A percentile compares a stretch with the other conserved stretches of the same genome.
These are phyloP conservation scores for Aspergillus ustus DNA, from an alignment of 2,329 filamentous ascomycete species.

Conservation along the genomic window DNA sequence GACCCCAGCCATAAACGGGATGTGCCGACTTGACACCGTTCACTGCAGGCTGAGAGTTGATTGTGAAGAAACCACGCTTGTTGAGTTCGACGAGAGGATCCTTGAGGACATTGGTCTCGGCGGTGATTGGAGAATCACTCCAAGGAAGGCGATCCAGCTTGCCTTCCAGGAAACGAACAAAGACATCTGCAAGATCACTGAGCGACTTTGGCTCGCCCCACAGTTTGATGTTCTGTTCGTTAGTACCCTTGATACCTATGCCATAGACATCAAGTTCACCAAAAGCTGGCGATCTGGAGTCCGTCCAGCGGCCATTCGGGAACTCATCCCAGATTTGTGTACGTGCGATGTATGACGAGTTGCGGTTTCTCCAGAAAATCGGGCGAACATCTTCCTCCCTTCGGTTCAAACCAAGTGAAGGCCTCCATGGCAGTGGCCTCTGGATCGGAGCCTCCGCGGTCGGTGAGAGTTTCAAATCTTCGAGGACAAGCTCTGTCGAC, in stretches of 20 bases:
- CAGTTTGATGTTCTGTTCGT: constrained; percentile 91
- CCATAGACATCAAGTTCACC: constrained; percentile 94
- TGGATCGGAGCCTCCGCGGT: constrained; percentile 77
- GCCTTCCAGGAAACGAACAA: constrained; percentile 82
- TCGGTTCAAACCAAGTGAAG: constrained; percentile 85
- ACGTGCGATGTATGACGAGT: constrained; percentile 91
- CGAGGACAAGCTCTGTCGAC: constrained; percentile 89
- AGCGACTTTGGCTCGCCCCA: constrained; percentile 87
- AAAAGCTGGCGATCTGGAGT: constrained; percentile 93
- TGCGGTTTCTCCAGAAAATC: constrained; percentile 98
- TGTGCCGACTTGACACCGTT: constrained; percentile 88
- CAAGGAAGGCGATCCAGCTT: constrained; percentile 84
- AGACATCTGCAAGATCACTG: constrained; percentile 79
- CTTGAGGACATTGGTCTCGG: constrained; percentile 79
- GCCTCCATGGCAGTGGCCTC: constrained; percentile 93
- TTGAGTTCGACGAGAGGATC: constrained; percentile 80
- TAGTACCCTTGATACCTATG: constrained; percentile 90
- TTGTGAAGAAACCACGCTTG: constrained; percentile 82
- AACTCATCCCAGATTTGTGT: constrained; percentile 99
- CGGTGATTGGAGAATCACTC: constrained; percentile 87
- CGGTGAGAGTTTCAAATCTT: constrained; percentile 83
- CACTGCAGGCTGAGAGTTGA: constrained; percentile 96
- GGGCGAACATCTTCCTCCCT: constrained; percentile 94
- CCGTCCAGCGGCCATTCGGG: constrained; percentile 97
- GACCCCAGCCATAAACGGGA: constrained; percentile 90